Evolutionary conservation across 2,329 filamentous ascomycete species (phyloP).

Genomic region (Colletotrichum falcatum): DNA sequence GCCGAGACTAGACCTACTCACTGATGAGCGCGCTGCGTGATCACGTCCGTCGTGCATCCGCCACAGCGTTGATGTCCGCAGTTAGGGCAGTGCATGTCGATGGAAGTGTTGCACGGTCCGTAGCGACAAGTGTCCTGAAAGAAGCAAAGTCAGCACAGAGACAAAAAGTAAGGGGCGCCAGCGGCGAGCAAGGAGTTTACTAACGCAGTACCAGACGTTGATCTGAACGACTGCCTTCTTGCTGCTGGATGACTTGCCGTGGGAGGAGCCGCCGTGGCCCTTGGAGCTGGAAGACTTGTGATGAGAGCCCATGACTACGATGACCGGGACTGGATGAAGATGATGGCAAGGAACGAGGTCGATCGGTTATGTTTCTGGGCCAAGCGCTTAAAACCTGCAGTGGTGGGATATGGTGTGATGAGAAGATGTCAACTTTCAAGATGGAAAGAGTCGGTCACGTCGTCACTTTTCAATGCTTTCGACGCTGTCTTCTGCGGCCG

Average conservation of each 20-base stretch:
- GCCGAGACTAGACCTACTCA: neutral
- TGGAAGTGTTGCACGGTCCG: neutral
- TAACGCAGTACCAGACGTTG: conserved; percentile 23
- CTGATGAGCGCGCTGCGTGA: neutral
- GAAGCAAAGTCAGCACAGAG: neutral
- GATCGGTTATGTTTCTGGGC: neutral
- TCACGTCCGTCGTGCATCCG: neutral
- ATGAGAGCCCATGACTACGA: neutral
- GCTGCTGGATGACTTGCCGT: conserved; percentile 7
- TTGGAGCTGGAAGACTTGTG: neutral
- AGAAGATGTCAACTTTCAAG: neutral
- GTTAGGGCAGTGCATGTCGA: neutral
- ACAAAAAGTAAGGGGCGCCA: neutral
- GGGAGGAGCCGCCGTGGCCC: neutral
- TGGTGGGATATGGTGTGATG: neutral
- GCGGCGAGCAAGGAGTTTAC: neutral
- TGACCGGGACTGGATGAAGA: neutral
- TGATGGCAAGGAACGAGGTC: neutral
- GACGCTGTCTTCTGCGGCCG: neutral
- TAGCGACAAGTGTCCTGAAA: neutral
- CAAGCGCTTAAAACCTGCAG: neutral
- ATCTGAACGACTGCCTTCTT: neutral
- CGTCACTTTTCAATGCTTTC: neutral
- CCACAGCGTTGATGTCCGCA: conserved; percentile 9
- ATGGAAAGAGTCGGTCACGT: neutral